A percentile compares a stretch with the other conserved stretches of the same genome.
These are phyloP conservation scores for Epichloe coenophiala DNA, from an alignment of 2,329 filamentous ascomycete species.

Conservation along the genomic window DNA sequence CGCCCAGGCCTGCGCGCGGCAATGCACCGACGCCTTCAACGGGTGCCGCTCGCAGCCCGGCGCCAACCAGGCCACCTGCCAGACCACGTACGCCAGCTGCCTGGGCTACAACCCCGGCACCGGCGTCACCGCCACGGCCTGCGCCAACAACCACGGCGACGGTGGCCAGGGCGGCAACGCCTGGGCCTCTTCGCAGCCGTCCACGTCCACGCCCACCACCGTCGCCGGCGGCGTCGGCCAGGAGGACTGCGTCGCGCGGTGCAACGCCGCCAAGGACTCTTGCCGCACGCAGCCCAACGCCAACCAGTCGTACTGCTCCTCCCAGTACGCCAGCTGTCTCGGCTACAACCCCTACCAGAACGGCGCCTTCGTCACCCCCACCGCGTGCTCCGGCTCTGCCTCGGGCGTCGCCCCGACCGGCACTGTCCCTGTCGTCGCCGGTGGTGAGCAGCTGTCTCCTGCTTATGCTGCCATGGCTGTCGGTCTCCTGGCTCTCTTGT, in stretches of 20 bases:
- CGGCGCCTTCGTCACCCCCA: background rate
- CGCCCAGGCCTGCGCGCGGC: background rate
- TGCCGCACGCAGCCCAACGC: background rate
- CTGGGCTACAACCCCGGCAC: too few relatives aligned
- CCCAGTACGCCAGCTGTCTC: slow-evolving; percentile 2
- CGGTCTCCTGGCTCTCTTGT: background rate
- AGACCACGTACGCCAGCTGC: too few relatives aligned
- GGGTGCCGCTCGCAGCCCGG: background rate
- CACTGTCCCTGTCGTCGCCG: background rate
- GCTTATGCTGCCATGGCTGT: slow-evolving; percentile 1
- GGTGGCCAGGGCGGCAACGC: too few relatives aligned
- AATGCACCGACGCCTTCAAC: background rate
- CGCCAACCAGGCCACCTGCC: too few relatives aligned
- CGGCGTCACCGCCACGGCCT: too few relatives aligned
- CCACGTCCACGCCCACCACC: background rate
- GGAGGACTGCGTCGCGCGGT: slow-evolving; percentile 1
- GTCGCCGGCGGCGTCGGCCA: background rate
- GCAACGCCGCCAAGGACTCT: background rate
- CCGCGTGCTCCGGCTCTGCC: background rate
- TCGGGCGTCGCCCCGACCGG: background rate
- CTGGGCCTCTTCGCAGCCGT: too few relatives aligned
- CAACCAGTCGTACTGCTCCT: background rate
- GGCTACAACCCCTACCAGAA: background rate
- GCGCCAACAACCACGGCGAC: too few relatives aligned
- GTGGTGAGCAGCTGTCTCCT: background rate